Evolutionary conservation across 768 basidiomycete species (phyloP).

Genomic region (Leucosporidium scottii): DNA sequence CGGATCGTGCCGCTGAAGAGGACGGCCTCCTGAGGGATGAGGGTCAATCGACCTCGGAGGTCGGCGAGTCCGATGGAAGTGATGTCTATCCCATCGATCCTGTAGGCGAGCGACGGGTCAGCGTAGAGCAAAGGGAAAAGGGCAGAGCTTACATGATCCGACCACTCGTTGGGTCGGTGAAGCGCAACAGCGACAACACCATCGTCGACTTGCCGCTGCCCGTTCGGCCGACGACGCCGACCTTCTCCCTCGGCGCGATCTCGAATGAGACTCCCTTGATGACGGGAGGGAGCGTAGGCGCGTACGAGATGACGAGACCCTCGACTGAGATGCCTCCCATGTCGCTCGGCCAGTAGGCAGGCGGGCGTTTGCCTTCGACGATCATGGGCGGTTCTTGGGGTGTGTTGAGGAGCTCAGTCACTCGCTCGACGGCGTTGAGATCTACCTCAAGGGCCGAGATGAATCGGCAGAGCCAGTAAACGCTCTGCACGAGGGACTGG

Average conservation of each 20-base stretch:
- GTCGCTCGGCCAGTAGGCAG: constrained; percentile 46
- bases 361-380: constrained; percentile 40
- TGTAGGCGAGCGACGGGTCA: constrained; percentile 49
- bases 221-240: constrained; percentile 63
- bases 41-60: constrained; percentile 62
- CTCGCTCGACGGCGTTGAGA: constrained; percentile 46
- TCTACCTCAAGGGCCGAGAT: constrained; percentile 36
- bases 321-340: constrained; percentile 55
- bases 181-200: constrained; percentile 53
- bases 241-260: constrained; percentile 58
- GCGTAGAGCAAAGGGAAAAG: too few relatives aligned
- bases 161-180: constrained; percentile 56
- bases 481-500: constrained; percentile 42
- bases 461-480: constrained; percentile 24
- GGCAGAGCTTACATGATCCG: constrained; percentile 53
- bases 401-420: constrained; percentile 37
- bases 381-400: constrained; percentile 28
- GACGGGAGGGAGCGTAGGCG: constrained; percentile 56
- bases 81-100: constrained; percentile 67
- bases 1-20: constrained; percentile 61
- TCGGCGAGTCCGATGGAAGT: constrained; percentile 61
- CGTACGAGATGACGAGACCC: constrained; percentile 57
- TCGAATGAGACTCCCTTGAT: constrained; percentile 56
- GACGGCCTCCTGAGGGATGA: constrained; percentile 41
- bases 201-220: constrained; percentile 46